Percentiles rank a stretch among this genome's conserved stretches.
These are phyloP conservation scores for Syzygium aromaticum DNA, from an alignment of 345 rosid genomes.

Conservation along the genomic window DNA sequence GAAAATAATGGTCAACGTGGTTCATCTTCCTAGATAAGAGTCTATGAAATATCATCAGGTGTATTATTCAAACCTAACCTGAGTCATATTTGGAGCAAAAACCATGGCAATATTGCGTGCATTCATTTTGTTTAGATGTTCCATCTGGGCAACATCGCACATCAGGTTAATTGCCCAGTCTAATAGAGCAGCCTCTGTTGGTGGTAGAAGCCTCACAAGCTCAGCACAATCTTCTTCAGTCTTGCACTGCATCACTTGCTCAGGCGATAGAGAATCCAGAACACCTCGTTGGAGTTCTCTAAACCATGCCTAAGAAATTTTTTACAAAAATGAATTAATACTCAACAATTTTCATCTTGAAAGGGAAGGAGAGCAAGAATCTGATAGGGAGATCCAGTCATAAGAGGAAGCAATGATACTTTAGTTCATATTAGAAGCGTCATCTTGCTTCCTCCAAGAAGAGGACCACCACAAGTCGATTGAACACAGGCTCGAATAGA, in stretches of 20 bases:
- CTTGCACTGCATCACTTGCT: conserved; percentile 30
- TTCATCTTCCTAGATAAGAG: not conserved
- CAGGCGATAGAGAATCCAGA: conserved; percentile 30
- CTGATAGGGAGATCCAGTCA: not conserved
- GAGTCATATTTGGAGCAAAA: conserved; percentile 46
- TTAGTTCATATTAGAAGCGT: not conserved
- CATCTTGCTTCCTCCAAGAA: not conserved
- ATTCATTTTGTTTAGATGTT: conserved; percentile 39
- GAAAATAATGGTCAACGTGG: not conserved
- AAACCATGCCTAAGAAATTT: conserved; percentile 30
- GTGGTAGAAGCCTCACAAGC: conserved; percentile 33
- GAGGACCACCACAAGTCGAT: not conserved
- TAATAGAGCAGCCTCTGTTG: conserved; percentile 35
- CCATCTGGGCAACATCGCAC: conserved; percentile 35
- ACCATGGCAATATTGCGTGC: conserved; percentile 40
- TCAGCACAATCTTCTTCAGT: conserved; percentile 34
- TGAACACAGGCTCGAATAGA: not conserved
- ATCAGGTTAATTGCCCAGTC: conserved; percentile 42
- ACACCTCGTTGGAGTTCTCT: conserved; percentile 36
- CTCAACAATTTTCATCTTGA: not conserved
- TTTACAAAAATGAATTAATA: not conserved
- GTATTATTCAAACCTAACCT: conserved; percentile 10
- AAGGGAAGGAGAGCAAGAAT: not conserved
- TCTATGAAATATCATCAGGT: not conserved
- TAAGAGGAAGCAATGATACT: not conserved